Base-by-base conservation (phyloP, 768 basidiomycete species). In the Trametes coccinea region DNA sequence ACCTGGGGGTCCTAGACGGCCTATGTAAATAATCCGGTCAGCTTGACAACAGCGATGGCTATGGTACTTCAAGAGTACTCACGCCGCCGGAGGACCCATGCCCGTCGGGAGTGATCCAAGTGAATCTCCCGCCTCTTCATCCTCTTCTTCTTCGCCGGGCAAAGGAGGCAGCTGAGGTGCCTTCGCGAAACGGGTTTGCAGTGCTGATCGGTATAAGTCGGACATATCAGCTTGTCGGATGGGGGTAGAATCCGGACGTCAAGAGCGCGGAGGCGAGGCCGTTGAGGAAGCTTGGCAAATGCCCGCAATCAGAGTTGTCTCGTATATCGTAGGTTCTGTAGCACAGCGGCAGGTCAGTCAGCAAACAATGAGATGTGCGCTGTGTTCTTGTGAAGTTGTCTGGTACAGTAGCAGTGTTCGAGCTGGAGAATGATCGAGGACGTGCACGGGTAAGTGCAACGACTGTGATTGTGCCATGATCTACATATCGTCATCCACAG, bases 161-260 rank as follows among this genome's bases (percentile, higher is more conserved):
- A 49, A 65, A 69, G 41, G 74, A 13, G 82, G 84, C n/a, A 87
- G 66, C 14, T 73, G 70, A 5, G 92, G 92, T n/a, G 95, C 74
- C 68, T 88, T 92, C 4, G 89, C 79, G 41, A 93, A 78, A 43
- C 90, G 82, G 2, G 91, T 86, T 64, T 83, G 83, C 60, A 96
- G 79, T 9, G 93, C 85, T 62, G 90, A 90, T 58, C 90, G 89
- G 70, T 87, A 85, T 4, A 94, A 76, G 67, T 85, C 76, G 13
- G 89, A 90, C 88, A 92, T 90, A 45, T 27, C 57, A 5, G 39
- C 41, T 37, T 37, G 34, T 37, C 11, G 6, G 11, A 37, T 37
- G 34, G 34, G 11, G 5, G 34, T 37, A 11, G 34, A 11, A 37
- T 37, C 6, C 34, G 5, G 11, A 22, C 22, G 34, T 37, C 11